Base-by-base conservation (phyloP, 345 rosid species). In the Chamaenerion angustifolium region DNA sequence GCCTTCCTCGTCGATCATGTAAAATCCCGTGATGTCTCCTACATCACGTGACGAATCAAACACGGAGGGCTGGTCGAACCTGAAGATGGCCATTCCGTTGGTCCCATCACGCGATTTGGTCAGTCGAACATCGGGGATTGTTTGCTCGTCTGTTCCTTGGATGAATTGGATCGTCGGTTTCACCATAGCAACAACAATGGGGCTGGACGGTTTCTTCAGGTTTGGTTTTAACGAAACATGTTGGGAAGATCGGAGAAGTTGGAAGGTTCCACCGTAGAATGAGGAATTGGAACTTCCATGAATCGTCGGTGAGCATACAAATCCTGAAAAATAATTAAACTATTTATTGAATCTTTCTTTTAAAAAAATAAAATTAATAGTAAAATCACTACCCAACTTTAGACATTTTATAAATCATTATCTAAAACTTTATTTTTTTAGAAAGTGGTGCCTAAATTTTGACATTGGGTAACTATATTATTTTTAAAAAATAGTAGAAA, bases 1-100 rank as follows among this genome's bases (percentile, higher is more conserved):
- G 7, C 96, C 93, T 76, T 92, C 95, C 70, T 92, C 95, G 21
- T 92, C 98, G 12, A 87, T 83, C 96, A 92, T 83, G 82, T 73
- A 92, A 56, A 92, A 77, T 1, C 98, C 96, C 0, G 98, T 92
- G 52, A 92, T 92, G 41, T 86, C 98, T 11, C 94, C 96, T 4
- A 92, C 79, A 48, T 92, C 96, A 3, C 86, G 75, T 0, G 95
- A 81, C 0, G 96, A 68, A 58, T 90, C 96, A 17, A 90, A 90
- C 18, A 90, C 96, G 0, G 98, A 86, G 0, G 93, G 98, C 61
- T 92, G 81, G 0, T 77, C 89, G 46, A 92, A 92, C 53, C 42
- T 70, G 64, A 86, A 92, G 48, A 75, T 71, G 11, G 96, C 98
- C 62, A 86, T 41, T 6, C 98, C 98, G 66, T 86, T 92, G 1